Evolutionary conservation across 1,284 basidiomycete species (phyloP).

Genomic region (Trichosporon coremiiforme): DNA sequence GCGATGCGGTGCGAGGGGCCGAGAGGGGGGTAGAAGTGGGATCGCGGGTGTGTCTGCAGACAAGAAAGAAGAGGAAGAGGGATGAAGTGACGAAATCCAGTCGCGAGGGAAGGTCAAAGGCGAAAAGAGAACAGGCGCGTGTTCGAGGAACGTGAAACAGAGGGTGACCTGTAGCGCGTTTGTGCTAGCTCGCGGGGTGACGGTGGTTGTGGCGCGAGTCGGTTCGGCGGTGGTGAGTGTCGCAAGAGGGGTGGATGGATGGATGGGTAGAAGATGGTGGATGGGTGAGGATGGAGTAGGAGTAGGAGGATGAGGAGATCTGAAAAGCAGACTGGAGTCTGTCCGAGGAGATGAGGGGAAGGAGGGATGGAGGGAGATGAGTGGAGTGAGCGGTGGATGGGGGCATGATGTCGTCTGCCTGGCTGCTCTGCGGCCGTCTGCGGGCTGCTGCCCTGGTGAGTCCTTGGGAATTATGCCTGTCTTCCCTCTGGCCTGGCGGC

Average conservation of each 20-base stretch:
- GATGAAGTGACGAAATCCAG: background rate
- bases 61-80: background rate
- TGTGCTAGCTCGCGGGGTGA: background rate
- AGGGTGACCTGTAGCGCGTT: background rate
- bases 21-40: background rate
- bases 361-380: background rate
- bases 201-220: background rate
- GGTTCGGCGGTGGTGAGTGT: background rate
- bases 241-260: background rate
- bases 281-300: too few species aligned
- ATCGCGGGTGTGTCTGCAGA: background rate
- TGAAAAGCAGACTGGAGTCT: background rate
- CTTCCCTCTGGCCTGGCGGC: background rate
- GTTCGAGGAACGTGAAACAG: slow-evolving; percentile 16
- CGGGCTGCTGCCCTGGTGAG: background rate
- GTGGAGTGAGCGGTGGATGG: background rate
- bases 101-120: background rate
- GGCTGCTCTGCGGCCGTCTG: background rate
- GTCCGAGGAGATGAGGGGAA: background rate
- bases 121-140: slow-evolving; percentile 18
- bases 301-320: slow-evolving; percentile 1
- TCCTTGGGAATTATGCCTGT: background rate
- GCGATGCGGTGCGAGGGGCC: background rate
- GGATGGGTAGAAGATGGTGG: background rate
- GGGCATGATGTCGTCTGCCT: slow-evolving; percentile 8